Conservation (phyloP, 768 basidiomycete genomes). For the Pisolithus marmoratus region DNA sequence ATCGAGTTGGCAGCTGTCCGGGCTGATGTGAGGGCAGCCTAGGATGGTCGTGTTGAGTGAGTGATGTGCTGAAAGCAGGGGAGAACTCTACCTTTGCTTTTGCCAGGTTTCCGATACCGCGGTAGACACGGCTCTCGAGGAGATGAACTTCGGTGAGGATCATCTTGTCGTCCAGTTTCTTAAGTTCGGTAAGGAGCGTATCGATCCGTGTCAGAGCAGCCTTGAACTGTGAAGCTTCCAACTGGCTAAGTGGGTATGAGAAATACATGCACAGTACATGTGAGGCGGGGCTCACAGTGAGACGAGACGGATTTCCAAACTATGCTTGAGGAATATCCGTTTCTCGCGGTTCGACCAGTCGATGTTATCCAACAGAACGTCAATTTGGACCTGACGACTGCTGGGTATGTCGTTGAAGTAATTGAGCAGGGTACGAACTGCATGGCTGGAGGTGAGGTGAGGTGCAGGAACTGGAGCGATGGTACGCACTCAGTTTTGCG, state of each 20-base stretch:
- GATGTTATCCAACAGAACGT: constrained; percentile 85
- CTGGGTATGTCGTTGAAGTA: constrained; percentile 78
- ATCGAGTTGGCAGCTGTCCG: constrained; percentile 94
- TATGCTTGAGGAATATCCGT: constrained; percentile 93
- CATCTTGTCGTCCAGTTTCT: constrained; percentile 94
- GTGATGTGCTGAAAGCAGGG: neutral
- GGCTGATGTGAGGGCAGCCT: constrained; percentile 86
- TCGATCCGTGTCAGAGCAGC: constrained; percentile 80
- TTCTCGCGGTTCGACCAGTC: constrained; percentile 90
- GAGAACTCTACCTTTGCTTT: constrained; percentile 70
- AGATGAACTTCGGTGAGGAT: constrained; percentile 95
- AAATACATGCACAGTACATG: neutral
- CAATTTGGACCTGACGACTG: constrained; percentile 70
- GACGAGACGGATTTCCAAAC: constrained; percentile 83
- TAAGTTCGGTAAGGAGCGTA: constrained; percentile 83
- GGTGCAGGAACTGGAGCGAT: neutral
- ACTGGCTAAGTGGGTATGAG: constrained; percentile 41
- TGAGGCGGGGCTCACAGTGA: constrained; percentile 44
- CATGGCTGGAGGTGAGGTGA: neutral
- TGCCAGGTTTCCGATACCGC: constrained; percentile 81
- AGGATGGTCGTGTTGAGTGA: neutral
- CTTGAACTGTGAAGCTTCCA: constrained; percentile 73
- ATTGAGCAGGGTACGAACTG: constrained; percentile 91
- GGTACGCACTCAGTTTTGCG: constrained; percentile 74
- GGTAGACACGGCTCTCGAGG: constrained; percentile 86